phyloP scores from a whole-genome alignment of 371 early-diverging fungal species.

The Apophysomyces elegans region DNA sequence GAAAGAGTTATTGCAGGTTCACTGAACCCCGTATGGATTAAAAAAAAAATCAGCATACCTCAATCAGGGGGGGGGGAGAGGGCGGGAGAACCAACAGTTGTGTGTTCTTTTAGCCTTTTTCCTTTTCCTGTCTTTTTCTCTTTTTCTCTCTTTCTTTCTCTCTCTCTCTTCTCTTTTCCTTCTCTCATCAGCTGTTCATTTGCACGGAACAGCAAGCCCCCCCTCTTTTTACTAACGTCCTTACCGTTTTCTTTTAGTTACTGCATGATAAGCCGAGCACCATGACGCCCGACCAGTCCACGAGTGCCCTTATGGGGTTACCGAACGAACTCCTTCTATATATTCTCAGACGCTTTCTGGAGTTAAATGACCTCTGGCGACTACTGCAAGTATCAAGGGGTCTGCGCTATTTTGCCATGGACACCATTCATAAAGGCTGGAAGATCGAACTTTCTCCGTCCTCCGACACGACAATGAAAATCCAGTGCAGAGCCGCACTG shows the following conservation, averaged over 20 bases:
- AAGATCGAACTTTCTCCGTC: constrained; percentile 35
- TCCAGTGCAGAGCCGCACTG: constrained; percentile 47
- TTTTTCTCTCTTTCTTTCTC: constrained; percentile 1
- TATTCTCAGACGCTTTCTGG: constrained; percentile 39
- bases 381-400: constrained; percentile 36
- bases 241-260: not conserved
- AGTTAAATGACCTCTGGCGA: constrained; percentile 42
- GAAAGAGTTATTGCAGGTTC: no score
- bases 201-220: not conserved
- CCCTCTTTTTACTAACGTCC: not conserved
- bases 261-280: not conserved
- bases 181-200: constrained; percentile 11
- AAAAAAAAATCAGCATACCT: constrained; percentile 8
- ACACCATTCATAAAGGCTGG: constrained; percentile 41
- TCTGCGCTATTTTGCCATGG: constrained; percentile 35
- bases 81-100: not conserved
- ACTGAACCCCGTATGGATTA: not conserved
- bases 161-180: constrained; percentile 4
- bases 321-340: constrained; percentile 49
- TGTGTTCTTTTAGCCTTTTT: not conserved
- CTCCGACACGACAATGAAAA: constrained; percentile 35
- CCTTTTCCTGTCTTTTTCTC: constrained; percentile 3
- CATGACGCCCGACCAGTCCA: constrained; percentile 4
- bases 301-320: constrained; percentile 26
- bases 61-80: constrained; percentile 1